Evolutionary conservation across 2,329 filamentous ascomycete species (phyloP).

Genomic region (Alternaria conjuncta): DNA sequence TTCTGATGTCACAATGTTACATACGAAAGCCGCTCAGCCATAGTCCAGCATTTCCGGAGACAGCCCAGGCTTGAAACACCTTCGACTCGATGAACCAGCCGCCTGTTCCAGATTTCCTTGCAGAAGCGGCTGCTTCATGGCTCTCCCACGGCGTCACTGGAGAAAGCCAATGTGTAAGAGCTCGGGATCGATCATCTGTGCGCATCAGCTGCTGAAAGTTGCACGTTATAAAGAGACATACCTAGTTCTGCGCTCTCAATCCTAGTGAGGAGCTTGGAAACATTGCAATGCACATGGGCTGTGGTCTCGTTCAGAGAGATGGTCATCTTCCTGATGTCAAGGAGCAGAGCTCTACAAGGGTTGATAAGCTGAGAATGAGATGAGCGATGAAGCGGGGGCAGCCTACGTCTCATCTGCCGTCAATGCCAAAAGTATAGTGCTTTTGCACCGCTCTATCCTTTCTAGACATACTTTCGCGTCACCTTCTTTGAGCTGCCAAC

Average conservation of each 20-base stretch:
- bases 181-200: neutral
- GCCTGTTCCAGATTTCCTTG: neutral
- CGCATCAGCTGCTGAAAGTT: neutral
- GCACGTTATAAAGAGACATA: neutral
- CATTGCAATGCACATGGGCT: neutral
- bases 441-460: neutral
- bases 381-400: neutral
- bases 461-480: neutral
- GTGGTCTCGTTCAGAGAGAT: neutral
- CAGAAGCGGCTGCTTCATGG: neutral
- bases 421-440: neutral
- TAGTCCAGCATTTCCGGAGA: neutral
- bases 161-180: neutral
- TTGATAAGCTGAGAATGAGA: neutral
- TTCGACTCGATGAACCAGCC: neutral
- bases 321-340: neutral
- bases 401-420: neutral
- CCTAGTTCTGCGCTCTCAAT: neutral
- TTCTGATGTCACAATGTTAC: neutral
- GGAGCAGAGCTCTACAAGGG: neutral
- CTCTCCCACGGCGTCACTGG: neutral
- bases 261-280: neutral
- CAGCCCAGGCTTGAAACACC: neutral
- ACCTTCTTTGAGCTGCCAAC: neutral
- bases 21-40: neutral